Evolutionary conservation across 2,329 filamentous ascomycete genomes (phyloP).

Genomic region (Trichoderma afroharzianum): DNA sequence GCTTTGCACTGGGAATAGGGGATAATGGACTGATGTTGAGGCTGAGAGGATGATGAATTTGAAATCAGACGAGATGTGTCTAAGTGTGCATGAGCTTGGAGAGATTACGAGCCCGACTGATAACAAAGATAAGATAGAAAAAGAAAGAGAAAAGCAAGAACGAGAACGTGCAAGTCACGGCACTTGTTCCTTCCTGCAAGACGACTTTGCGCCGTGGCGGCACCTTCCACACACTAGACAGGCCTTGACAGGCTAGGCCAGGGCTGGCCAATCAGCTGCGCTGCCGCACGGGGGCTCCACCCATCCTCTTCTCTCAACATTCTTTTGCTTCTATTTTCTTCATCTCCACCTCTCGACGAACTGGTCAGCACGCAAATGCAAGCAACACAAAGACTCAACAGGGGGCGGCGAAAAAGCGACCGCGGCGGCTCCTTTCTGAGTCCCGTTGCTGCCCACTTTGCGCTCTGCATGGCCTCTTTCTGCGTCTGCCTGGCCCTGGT

Average conservation of each 20-base stretch:
- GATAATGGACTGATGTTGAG: not conserved
- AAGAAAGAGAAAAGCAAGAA: not conserved
- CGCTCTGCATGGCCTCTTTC: not conserved
- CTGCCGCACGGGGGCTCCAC: not conserved
- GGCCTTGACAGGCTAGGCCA: not conserved
- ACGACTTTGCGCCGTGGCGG: not conserved
- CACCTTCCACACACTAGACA: conserved; percentile 1
- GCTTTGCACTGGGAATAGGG: not conserved
- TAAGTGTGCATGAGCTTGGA: not conserved
- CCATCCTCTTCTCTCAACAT: not conserved
- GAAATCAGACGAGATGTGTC: not conserved
- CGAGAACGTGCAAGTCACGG: not conserved
- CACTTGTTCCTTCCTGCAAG: not conserved
- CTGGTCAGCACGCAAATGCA: not conserved
- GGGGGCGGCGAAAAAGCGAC: not conserved
- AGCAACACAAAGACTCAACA: not conserved
- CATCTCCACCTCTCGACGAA: not conserved
- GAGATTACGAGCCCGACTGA: not conserved
- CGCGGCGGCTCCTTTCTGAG: not conserved
- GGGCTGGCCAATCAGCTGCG: conserved; percentile 2
- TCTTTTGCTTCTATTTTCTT: not conserved
- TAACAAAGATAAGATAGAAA: not conserved
- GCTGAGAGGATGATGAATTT: not conserved
- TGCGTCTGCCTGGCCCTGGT: no score
- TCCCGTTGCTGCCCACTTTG: not conserved